These are phyloP conservation scores for Suillus alpinus DNA, from an alignment of 768 basidiomycete genomes.

Conservation along the genomic window DNA sequence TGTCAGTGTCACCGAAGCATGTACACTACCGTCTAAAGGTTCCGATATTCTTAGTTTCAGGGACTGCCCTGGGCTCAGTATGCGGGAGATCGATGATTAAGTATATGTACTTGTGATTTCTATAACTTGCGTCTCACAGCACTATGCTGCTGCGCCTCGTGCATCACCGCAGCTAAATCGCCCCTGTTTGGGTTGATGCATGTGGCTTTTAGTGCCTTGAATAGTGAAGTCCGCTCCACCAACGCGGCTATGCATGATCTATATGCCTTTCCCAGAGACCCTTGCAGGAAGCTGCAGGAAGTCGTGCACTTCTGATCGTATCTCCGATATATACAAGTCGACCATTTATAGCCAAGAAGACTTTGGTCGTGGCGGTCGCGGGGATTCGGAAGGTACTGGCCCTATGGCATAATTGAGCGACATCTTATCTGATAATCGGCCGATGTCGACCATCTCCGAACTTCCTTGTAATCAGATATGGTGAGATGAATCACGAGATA, in stretches of 20 bases:
- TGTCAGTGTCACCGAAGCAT: not conserved
- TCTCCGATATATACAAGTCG: too few species aligned
- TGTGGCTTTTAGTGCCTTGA: too few species aligned
- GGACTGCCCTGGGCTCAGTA: not conserved
- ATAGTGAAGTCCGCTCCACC: not conserved
- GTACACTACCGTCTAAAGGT: not conserved
- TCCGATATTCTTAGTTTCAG: not conserved
- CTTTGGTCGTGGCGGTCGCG: not conserved
- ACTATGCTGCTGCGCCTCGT: not conserved
- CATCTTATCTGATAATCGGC: not conserved
- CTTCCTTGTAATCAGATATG: not conserved
- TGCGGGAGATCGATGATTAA: not conserved
- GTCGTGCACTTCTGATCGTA: not conserved
- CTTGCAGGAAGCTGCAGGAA: too few species aligned
- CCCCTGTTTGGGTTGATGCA: too few species aligned
- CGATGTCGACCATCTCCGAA: not conserved
- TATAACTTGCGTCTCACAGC: not conserved
- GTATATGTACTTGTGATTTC: not conserved
- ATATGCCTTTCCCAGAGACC: too few species aligned
- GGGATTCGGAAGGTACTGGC: too few species aligned
- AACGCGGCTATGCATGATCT: not conserved
- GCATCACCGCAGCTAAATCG: not conserved
- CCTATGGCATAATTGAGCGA: too few species aligned
- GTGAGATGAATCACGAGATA: not conserved
- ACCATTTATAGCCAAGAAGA: not conserved